Conservation (phyloP, 257 asterid genomes). For the Salvia miltiorrhiza region DNA sequence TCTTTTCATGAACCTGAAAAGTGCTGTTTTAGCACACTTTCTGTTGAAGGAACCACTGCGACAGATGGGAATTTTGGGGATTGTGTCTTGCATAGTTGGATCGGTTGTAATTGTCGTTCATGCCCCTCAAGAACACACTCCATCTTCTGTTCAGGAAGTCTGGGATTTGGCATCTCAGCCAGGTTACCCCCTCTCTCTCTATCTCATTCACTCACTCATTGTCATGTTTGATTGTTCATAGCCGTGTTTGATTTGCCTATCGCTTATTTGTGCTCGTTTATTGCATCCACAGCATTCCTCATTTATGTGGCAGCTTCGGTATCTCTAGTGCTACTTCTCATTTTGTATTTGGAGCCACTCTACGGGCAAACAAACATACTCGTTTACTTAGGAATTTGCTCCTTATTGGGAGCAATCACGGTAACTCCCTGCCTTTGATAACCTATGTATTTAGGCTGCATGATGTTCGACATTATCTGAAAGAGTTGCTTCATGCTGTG, state of each 20-base stretch:
- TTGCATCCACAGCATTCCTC: slow-evolving; percentile 52
- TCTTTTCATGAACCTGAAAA: slow-evolving; percentile 29
- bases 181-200: slow-evolving; percentile 29
- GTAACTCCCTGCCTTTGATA: slow-evolving; percentile 26
- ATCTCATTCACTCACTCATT: not conserved
- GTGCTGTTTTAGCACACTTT: slow-evolving; percentile 63
- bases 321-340: slow-evolving; percentile 44
- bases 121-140: slow-evolving; percentile 62
- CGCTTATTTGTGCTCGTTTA: slow-evolving; percentile 23
- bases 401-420: slow-evolving; percentile 71
- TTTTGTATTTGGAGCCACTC: slow-evolving; percentile 60
- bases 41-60: slow-evolving; percentile 59
- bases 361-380: slow-evolving; percentile 63
- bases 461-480: not conserved
- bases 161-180: slow-evolving; percentile 68
- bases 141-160: slow-evolving; percentile 58
- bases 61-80: slow-evolving; percentile 57
- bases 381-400: slow-evolving; percentile 65
- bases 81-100: slow-evolving; percentile 60
- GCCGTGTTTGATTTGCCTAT: not conserved
- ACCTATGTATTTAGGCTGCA: not conserved
- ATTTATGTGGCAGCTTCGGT: slow-evolving; percentile 48
- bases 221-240: not conserved
- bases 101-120: slow-evolving; percentile 61
- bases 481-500: not conserved